Evolutionary conservation across 495 filamentous ascomycete species (phyloP).

Genomic region (Penicillium alfredii): DNA sequence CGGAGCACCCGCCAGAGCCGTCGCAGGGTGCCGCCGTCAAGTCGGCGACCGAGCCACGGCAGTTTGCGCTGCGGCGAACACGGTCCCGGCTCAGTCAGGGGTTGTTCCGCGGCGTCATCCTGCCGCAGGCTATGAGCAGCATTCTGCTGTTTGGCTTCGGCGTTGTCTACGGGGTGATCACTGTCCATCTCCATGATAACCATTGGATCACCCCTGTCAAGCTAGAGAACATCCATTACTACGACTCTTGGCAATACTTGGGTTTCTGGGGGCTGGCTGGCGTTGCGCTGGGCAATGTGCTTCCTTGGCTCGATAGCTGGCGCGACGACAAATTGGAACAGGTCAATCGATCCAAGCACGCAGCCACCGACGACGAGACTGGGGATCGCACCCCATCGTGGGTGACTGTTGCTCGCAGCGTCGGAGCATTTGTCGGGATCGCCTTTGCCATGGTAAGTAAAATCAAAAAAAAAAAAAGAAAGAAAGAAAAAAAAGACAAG

Average conservation of each 20-base stretch:
- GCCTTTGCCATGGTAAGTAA: constrained; percentile 85
- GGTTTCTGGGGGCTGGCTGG: constrained; percentile 76
- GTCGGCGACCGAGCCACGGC: constrained; percentile 25
- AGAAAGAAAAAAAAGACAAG: no score
- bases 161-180: constrained; percentile 74
- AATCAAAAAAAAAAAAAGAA: no score
- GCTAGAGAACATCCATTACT: constrained; percentile 50
- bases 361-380: constrained; percentile 21
- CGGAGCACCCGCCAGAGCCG: constrained; percentile 23
- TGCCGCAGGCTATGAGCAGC: constrained; percentile 47
- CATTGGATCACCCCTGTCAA: constrained; percentile 58
- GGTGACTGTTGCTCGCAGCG: constrained; percentile 75
- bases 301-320: constrained; percentile 78
- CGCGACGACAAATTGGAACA: constrained; percentile 37
- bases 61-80: constrained; percentile 27
- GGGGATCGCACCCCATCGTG: constrained; percentile 54
- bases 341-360: constrained; percentile 17
- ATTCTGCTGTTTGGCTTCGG: constrained; percentile 74
- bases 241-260: constrained; percentile 63
- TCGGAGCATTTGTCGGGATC: constrained; percentile 93
- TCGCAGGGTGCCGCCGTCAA: constrained; percentile 22
- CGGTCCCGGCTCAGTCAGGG: constrained; percentile 39
- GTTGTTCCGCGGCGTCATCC: constrained; percentile 40
- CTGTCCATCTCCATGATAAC: constrained; percentile 74
- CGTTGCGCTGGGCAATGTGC: constrained; percentile 64